Percentiles rank a stretch among this genome's conserved stretches.
Conservation (phyloP, 2,329 filamentous ascomycete species). For the Aspergillus flavus region DNA sequence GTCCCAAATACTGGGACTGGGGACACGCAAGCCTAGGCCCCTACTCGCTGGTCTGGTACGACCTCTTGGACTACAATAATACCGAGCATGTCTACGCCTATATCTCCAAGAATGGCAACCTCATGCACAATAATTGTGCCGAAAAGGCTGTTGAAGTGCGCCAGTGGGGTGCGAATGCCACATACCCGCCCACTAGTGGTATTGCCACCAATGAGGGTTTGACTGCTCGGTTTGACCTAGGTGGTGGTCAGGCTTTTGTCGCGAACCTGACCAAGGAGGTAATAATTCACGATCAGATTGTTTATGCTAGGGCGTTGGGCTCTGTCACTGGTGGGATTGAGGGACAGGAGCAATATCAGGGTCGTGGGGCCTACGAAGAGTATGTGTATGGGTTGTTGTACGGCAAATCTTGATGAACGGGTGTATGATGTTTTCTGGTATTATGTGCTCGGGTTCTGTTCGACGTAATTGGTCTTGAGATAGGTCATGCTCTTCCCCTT, state of each 20-base stretch:
- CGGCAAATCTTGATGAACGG: neutral
- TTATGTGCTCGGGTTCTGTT: neutral
- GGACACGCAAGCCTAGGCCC: conserved; percentile 46
- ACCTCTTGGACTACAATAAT: conserved; percentile 25
- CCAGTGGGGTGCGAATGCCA: neutral
- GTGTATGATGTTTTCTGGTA: neutral
- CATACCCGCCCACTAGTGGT: neutral
- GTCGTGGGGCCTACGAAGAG: neutral
- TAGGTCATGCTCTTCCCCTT: no score
- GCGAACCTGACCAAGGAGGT: neutral
- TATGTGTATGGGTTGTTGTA: neutral
- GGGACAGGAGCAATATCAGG: neutral
- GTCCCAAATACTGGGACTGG: conserved; percentile 47
- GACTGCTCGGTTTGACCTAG: neutral
- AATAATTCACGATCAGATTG: neutral
- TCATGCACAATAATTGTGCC: neutral
- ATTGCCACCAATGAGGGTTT: neutral
- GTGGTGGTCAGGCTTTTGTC: neutral
- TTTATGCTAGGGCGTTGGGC: neutral
- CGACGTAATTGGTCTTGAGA: no score
- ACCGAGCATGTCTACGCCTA: conserved; percentile 6
- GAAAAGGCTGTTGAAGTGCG: neutral
- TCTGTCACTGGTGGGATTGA: neutral
- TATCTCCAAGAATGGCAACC: conserved; percentile 59
- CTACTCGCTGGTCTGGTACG: conserved; percentile 52